Conservation (phyloP, 1,139 yeast genomes). For the Zygosaccharomyces pseudobailii region DNA sequence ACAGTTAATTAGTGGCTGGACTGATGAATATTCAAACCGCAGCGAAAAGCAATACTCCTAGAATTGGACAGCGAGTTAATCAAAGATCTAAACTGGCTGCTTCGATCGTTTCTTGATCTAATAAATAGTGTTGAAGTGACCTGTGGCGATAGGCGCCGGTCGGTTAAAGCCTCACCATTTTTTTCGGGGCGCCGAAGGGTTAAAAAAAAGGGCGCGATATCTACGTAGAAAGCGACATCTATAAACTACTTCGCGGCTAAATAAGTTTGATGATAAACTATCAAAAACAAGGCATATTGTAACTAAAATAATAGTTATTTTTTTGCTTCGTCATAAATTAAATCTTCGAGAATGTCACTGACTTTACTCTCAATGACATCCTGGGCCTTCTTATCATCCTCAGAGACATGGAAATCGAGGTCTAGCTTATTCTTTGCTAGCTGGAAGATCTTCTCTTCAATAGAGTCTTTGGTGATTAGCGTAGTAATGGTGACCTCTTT, state of each 20-base stretch:
- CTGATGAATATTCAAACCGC: not conserved
- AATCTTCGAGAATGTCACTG: slow-evolving; percentile 31
- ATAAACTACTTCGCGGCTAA: slow-evolving; percentile 4
- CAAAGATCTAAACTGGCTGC: not conserved
- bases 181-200: not conserved
- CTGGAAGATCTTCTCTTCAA: slow-evolving; percentile 83
- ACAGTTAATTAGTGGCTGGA: not conserved
- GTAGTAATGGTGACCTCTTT: slow-evolving; percentile 79
- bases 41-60: not conserved
- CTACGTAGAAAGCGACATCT: not conserved
- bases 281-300: not conserved
- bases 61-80: no score
- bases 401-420: slow-evolving; percentile 48
- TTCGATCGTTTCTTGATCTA: not conserved
- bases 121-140: not conserved
- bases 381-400: slow-evolving; percentile 27
- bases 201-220: not conserved
- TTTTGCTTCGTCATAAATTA: slow-evolving; percentile 24
- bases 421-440: slow-evolving; percentile 89
- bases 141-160: not conserved
- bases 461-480: slow-evolving; percentile 66
- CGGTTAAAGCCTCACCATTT: not conserved
- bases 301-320: not conserved
- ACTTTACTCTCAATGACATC: slow-evolving; percentile 28
- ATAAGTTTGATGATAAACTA: not conserved